Conservation (phyloP, 2,329 filamentous ascomycete species). For the Diaporthe nobilis region DNA sequence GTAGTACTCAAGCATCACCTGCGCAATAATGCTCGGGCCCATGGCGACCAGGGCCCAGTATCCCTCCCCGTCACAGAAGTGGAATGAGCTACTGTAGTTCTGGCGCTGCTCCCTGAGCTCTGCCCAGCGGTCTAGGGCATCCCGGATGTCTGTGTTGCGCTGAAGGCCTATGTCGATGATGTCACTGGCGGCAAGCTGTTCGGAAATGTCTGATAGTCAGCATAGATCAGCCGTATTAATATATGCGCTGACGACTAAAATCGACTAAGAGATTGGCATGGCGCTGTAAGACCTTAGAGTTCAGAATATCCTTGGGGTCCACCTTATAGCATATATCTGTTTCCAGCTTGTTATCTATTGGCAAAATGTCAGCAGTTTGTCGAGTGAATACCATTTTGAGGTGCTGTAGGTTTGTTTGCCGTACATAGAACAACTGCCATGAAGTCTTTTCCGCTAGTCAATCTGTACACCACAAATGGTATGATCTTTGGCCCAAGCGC, state of each 20-base stretch:
- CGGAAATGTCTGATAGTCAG: not conserved
- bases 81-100: not conserved
- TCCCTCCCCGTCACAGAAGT: not conserved
- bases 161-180: not conserved
- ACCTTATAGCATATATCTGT: not conserved
- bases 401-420: not conserved
- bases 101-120: not conserved
- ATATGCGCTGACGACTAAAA: not conserved
- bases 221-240: not conserved
- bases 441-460: slow-evolving; percentile 7
- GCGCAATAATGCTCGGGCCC: not conserved
- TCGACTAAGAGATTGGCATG: not conserved
- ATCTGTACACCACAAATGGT: not conserved
- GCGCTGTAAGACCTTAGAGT: not conserved
- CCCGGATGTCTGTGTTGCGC: not conserved
- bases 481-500: slow-evolving; percentile 6
- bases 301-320: not conserved
- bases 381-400: no score
- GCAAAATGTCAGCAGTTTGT: not conserved
- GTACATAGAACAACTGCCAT: slow-evolving; percentile 6
- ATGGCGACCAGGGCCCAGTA: not conserved
- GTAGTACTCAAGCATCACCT: slow-evolving; percentile 6
- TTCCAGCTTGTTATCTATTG: not conserved
- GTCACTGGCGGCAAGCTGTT: not conserved
- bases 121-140: not conserved